Evolutionary conservation across 345 rosid genomes (phyloP), one percentile per base, ranked within the genome.

Genomic region (Euphorbia lathyris): DNA sequence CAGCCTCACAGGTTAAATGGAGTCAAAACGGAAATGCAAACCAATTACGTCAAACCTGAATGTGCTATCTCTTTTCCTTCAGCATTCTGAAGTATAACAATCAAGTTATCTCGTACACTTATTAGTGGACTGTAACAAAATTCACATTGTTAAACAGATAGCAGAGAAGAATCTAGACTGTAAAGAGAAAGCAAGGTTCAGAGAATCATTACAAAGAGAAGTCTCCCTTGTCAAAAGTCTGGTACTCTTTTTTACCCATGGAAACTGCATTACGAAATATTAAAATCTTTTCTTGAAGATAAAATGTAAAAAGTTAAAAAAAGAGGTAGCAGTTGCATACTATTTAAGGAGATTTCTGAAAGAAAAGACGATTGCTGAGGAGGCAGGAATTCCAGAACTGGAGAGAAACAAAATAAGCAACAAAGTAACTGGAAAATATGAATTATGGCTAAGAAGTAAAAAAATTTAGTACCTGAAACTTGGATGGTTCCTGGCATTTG

Each of bases 401-500:
- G 29, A 79, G 43, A 36, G 48, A 68, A 71, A 23, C 56, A 38
- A 65, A 74, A 63, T 61, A 29, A 67, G 34, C 25, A 57, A 2
- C 53, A 22, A 27, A 40, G 4, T 27, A 63, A 71, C 73, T 29
- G 32, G 50, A 66, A 48, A 56, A 36, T 70, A 66, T 20, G 67
- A 83, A 74, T 20, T 63, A 63, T 61, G 66, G 69, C 61, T 74
- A 22, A 66, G 67, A 58, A 55, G 20, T 60, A 17, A 9, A 60
- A 20, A n/a, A 34, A n/a, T 60, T 42, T 30, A 63, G 57, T 81
- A 91, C 97, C 97, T 87, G 95, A 87, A 74, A 94, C 92, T 76
- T 85, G 86, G 79, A 91, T 90, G 77, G 86, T 83, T 78, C 98
- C 98, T 68, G 98, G 98, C 98, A 94, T 94, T 72, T 47, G 65